These are phyloP conservation scores for Pleurotus platypus DNA, from an alignment of 768 basidiomycete genomes.

Conservation along the genomic window DNA sequence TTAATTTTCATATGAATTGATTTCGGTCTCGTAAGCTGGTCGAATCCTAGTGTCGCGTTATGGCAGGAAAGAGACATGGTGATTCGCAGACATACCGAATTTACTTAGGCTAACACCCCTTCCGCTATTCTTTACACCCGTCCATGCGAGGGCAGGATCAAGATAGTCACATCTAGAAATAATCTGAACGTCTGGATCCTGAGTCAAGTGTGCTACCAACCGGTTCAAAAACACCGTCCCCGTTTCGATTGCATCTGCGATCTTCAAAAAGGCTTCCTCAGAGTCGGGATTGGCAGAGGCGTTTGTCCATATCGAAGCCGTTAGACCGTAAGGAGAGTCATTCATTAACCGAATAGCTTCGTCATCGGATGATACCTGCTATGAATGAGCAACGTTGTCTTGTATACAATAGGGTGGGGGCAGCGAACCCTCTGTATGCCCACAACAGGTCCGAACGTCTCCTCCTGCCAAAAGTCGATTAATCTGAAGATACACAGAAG, in stretches of 20 bases:
- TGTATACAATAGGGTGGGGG: not conserved
- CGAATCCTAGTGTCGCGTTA: conserved; percentile 57
- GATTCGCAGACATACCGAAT: conserved; percentile 55
- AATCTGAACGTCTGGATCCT: not conserved
- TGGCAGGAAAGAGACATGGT: not conserved
- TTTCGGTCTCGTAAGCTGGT: conserved; percentile 80
- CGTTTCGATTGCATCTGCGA: conserved; percentile 72
- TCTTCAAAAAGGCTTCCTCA: conserved; percentile 58
- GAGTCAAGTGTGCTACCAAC: conserved; percentile 24
- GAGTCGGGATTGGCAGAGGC: conserved; percentile 56
- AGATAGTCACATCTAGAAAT: conserved; percentile 72
- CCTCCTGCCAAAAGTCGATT: conserved; percentile 45
- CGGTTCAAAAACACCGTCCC: conserved; percentile 95
- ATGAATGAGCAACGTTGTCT: not conserved
- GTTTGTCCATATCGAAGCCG: conserved; percentile 93
- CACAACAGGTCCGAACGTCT: conserved; percentile 91
- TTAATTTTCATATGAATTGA: conserved; percentile 81
- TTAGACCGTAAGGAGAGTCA: conserved; percentile 92
- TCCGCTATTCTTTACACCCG: conserved; percentile 91
- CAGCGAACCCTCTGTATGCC: conserved; percentile 85
- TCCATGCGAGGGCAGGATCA: conserved; percentile 94
- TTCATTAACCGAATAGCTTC: conserved; percentile 94
- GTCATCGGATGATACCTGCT: conserved; percentile 74
- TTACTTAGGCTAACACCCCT: conserved; percentile 87
- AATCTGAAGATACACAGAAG: not conserved